Evolutionary conservation across 2,329 filamentous ascomycete species (phyloP).

Genomic region (Fusarium lateritium): DNA sequence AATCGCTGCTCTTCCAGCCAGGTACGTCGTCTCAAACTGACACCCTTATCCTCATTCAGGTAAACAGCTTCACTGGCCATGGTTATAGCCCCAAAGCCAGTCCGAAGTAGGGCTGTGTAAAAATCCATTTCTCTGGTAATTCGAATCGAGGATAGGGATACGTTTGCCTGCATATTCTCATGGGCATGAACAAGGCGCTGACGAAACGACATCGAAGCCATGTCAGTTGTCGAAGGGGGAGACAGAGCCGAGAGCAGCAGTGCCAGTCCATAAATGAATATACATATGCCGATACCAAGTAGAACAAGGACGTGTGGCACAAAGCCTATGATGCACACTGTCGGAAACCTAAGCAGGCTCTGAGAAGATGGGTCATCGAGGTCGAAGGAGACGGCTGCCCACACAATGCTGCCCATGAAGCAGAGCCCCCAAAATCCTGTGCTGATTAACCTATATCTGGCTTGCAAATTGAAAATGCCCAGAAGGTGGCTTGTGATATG

Average conservation of each 20-base stretch:
- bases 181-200: constrained; percentile 81
- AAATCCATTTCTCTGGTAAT: constrained; percentile 94
- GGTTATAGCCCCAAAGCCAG: constrained; percentile 89
- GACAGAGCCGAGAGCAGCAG: constrained; percentile 77
- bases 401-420: constrained; percentile 88
- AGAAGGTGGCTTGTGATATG: constrained; percentile 88
- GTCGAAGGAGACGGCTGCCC: constrained; percentile 77
- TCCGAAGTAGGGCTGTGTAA: constrained; percentile 88
- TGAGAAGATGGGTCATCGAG: constrained; percentile 71
- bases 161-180: constrained; percentile 91
- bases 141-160: constrained; percentile 84
- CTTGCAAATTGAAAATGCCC: constrained; percentile 84
- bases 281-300: constrained; percentile 81
- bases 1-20: constrained; percentile 94
- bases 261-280: constrained; percentile 82
- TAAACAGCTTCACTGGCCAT: constrained; percentile 97
- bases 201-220: constrained; percentile 59
- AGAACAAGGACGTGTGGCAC: constrained; percentile 94
- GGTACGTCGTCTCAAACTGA: constrained; percentile 82
- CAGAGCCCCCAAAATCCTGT: constrained; percentile 92
- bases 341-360: constrained; percentile 88
- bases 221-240: constrained; percentile 49
- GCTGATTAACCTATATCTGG: constrained; percentile 84
- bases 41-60: constrained; percentile 86
- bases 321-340: constrained; percentile 94